These are phyloP conservation scores for Quercus robur DNA, from an alignment of 306 rosid species.

Conservation along the genomic window DNA sequence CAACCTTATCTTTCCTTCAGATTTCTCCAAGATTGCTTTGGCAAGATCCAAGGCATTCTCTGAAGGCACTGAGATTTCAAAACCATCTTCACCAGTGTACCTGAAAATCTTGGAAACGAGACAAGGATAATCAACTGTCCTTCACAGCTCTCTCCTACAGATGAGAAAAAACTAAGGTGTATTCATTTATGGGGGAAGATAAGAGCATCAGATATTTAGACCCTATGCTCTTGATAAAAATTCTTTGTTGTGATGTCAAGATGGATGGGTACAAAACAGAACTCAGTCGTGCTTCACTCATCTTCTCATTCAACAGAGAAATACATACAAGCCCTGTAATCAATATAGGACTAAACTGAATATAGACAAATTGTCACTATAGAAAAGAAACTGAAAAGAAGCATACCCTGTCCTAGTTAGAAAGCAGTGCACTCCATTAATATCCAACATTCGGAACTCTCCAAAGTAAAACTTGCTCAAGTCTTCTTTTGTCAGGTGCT, in stretches of 20 bases:
- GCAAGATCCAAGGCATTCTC: constrained; percentile 86
- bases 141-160: neutral
- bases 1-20: constrained; percentile 85
- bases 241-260: constrained; percentile 2
- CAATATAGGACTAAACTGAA: neutral
- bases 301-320: neutral
- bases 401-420: constrained; percentile 93
- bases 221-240: neutral
- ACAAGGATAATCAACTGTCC: constrained; percentile 2
- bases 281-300: neutral
- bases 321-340: neutral
- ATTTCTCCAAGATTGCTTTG: constrained; percentile 90
- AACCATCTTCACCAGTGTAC: constrained; percentile 99
- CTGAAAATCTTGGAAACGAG: constrained; percentile 40
- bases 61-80: constrained; percentile 95
- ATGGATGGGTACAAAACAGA: neutral
- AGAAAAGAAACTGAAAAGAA: constrained; percentile 7
- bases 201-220: neutral
- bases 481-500: constrained; percentile 79
- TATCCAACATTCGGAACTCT: constrained; percentile 70
- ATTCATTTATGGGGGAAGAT: neutral
- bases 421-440: constrained; percentile 74
- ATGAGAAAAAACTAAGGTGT: neutral
- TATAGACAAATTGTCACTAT: neutral
- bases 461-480: constrained; percentile 88